Conservation (phyloP, 2,329 filamentous ascomycete genomes). For the Mycocentrospora acerina region DNA sequence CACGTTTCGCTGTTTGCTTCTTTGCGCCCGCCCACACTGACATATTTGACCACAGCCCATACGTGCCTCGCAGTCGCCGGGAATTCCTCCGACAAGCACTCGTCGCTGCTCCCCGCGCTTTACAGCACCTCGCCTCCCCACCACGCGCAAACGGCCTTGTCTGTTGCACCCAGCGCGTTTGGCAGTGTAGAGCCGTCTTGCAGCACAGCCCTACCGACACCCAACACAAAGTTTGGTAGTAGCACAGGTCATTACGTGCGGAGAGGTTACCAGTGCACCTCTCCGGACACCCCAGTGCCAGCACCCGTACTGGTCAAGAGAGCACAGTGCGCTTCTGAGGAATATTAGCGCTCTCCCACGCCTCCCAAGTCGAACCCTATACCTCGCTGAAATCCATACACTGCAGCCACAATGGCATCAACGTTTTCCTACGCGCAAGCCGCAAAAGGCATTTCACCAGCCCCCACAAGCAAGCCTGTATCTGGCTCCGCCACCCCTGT, state of each 20-base stretch:
- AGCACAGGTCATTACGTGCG: constrained; percentile 34
- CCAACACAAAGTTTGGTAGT: constrained; percentile 20
- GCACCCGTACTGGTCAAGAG: constrained; percentile 33
- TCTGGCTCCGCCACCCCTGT: constrained; percentile 47
- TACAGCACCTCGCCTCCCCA: constrained; percentile 5
- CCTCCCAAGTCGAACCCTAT: constrained; percentile 5
- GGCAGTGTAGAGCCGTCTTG: constrained; percentile 7
- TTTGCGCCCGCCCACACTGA: constrained; percentile 12
- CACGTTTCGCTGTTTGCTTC: neutral
- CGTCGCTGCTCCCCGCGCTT: constrained; percentile 6
- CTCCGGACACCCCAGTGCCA: constrained; percentile 41
- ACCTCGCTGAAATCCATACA: constrained; percentile 9
- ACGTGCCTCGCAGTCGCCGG: constrained; percentile 4
- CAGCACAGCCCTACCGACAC: constrained; percentile 3
- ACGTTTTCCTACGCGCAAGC: constrained; percentile 95
- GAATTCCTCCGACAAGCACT: constrained; percentile 11
- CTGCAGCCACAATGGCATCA: constrained; percentile 31
- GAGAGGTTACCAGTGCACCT: constrained; percentile 44
- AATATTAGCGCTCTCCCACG: constrained; percentile 24
- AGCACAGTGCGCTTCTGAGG: constrained; percentile 33
- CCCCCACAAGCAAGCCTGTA: constrained; percentile 48
- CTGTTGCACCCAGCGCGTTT: too few relatives aligned
- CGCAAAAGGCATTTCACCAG: constrained; percentile 71
- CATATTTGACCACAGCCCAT: constrained; percentile 14
- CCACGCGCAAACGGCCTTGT: too few relatives aligned